Base-by-base conservation (phyloP, 2,329 filamentous ascomycete genomes). In the Ophidiomyces ophidiicola region DNA sequence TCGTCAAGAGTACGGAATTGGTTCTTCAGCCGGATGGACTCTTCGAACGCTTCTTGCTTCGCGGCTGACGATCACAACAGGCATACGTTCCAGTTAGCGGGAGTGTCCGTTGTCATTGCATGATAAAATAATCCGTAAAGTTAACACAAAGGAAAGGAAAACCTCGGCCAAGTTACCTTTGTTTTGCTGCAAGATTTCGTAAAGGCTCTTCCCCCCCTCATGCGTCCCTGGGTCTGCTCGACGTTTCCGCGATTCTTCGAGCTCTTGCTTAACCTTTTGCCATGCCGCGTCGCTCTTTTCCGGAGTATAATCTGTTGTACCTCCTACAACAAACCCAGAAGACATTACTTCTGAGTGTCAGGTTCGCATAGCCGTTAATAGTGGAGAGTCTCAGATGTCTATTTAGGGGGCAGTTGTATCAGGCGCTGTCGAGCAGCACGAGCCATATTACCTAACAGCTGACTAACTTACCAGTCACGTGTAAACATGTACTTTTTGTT, bases 181-280 rank as follows among this genome's bases (percentile, higher is more conserved):
- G 47, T 69, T 69, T 44, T 60, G 57, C 46, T 69, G 59, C 14
- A 69, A 47, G 26, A 68, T 59, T 31, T 69, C 66, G 42, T 60
- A 69, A 6, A 69, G 55, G 46, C 64, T 68, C 50, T 67, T 69
- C 15, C 66, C 66, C 1, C 54, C 62, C 39, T 66, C 57, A 47
- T 80, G 70, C 52, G 78, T 65, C 0, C 72, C 62, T 39, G 63
- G 49, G 24, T 66, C 61, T 7, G 61, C 60, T 48, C 66, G 68
- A 42, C 57, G 55, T 41, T 56, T 54, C 36, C 66, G 55, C 34
- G 66, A 63, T 36, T 63, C 61, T 49, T 68, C 61, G n/a, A 68
- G 46, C 44, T 68, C 65, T 11, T 61, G 53, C 41, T 65, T 60
- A 15, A 54, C 64, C 23, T 55, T 57, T 26, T 51, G 46, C 64